These are phyloP conservation scores for Saccharomycopsis hybrid DNA, from an alignment of 1,139 yeast species.

Conservation along the genomic window DNA sequence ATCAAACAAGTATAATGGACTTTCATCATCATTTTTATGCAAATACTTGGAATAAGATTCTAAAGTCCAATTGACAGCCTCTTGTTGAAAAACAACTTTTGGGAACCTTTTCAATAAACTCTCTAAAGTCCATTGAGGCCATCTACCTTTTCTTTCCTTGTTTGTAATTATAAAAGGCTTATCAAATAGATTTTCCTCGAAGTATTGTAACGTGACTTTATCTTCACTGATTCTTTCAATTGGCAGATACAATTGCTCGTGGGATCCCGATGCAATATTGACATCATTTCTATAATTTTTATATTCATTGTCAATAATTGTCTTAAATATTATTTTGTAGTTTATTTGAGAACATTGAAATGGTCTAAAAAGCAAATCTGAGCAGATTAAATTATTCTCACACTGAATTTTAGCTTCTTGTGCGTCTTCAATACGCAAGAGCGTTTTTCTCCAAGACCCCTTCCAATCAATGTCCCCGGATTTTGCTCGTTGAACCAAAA, in stretches of 20 bases:
- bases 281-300: slow-evolving; percentile 24
- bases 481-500: no score
- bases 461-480: slow-evolving; percentile 48
- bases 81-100: slow-evolving; percentile 65
- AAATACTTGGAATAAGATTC: slow-evolving; percentile 56
- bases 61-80: slow-evolving; percentile 76
- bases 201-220: slow-evolving; percentile 37
- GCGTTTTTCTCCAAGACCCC: slow-evolving; percentile 74
- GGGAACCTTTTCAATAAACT: slow-evolving; percentile 49
- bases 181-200: slow-evolving; percentile 41
- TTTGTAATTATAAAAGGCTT: slow-evolving; percentile 64
- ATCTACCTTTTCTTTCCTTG: slow-evolving; percentile 33
- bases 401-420: slow-evolving; percentile 39
- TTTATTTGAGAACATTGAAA: slow-evolving; percentile 71
- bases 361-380: slow-evolving; percentile 70
- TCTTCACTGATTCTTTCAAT: slow-evolving; percentile 43
- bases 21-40: slow-evolving; percentile 60
- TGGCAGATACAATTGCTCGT: slow-evolving; percentile 6
- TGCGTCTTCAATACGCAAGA: slow-evolving; percentile 35
- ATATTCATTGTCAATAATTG: slow-evolving; percentile 43
- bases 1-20: slow-evolving; percentile 80
- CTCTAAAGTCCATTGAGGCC: slow-evolving; percentile 66
- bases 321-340: slow-evolving; percentile 42
- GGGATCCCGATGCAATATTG: slow-evolving; percentile 24
- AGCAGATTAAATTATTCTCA: slow-evolving; percentile 36